These are phyloP conservation scores for Rauvolfia tetraphylla DNA, from an alignment of 257 asterid species.

Conservation along the genomic window DNA sequence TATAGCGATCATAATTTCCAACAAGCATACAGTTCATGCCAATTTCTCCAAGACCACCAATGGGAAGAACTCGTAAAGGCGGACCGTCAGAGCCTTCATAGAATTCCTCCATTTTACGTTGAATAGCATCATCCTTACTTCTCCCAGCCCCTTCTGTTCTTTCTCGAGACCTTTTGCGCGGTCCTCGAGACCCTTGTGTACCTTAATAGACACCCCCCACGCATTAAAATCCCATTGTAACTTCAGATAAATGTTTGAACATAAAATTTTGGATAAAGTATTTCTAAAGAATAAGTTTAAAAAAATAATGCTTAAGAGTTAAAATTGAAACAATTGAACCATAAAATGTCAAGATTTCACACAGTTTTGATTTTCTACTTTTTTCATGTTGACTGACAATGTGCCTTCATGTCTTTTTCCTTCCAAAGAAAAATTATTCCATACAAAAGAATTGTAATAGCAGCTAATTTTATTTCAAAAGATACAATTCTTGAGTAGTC, in stretches of 20 bases:
- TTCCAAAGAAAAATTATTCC: background rate
- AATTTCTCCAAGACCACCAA: constrained; percentile 97
- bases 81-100: constrained; percentile 98
- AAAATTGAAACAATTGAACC: background rate
- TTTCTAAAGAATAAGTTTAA: background rate
- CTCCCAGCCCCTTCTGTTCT: constrained; percentile 80
- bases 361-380: background rate
- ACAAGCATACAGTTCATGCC: constrained; percentile 99
- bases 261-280: background rate
- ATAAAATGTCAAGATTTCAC: background rate
- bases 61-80: constrained; percentile 85
- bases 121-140: constrained; percentile 94
- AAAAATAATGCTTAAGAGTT: background rate
- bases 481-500: no score
- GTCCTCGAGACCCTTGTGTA: constrained; percentile 44
- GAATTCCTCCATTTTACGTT: constrained; percentile 94
- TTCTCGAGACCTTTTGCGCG: constrained; percentile 45
- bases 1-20: constrained; percentile 91
- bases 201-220: constrained; percentile 33
- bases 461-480: background rate
- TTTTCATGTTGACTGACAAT: background rate
- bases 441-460: background rate
- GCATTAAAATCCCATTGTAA: background rate
- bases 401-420: background rate
- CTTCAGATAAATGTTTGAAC: background rate